Percentiles rank a stretch among this genome's conserved stretches.
phyloP scores from a whole-genome alignment of 495 filamentous ascomycete species.

The Aspergillus nidulans region DNA sequence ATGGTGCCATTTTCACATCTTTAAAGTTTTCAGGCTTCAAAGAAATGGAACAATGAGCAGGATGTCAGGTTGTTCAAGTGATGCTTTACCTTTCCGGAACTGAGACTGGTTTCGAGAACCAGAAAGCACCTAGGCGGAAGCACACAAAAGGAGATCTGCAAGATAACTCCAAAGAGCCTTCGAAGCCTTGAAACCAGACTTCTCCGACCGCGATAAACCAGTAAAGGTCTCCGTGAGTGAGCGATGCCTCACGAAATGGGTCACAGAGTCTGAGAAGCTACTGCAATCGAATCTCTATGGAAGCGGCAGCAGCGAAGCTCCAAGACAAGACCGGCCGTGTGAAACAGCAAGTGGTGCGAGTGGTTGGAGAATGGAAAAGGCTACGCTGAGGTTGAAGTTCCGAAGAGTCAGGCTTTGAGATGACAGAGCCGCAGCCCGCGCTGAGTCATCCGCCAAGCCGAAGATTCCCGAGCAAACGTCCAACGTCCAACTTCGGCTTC shows the following conservation, averaged over 20 bases:
- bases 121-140: slow-evolving; percentile 21
- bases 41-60: slow-evolving; percentile 2
- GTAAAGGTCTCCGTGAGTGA: slow-evolving; percentile 49
- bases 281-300: slow-evolving; percentile 21
- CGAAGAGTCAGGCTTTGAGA: not conserved
- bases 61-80: slow-evolving; percentile 13
- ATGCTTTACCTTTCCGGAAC: slow-evolving; percentile 38
- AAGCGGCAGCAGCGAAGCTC: slow-evolving; percentile 24
- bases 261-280: slow-evolving; percentile 32
- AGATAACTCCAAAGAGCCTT: slow-evolving; percentile 18
- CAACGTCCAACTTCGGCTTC: slow-evolving; percentile 32
- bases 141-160: slow-evolving; percentile 8
- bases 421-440: slow-evolving; percentile 19
- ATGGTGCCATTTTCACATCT: not conserved
- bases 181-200: slow-evolving; percentile 30
- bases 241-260: slow-evolving; percentile 36
- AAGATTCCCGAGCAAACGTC: slow-evolving; percentile 25
- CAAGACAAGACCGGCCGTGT: slow-evolving; percentile 24
- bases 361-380: slow-evolving; percentile 14
- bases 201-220: slow-evolving; percentile 46
- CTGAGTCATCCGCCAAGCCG: slow-evolving; percentile 29
- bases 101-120: slow-evolving; percentile 16
- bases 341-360: slow-evolving; percentile 21
- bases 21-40: not conserved
- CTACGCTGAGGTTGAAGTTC: slow-evolving; percentile 3